phyloP scores from a whole-genome alignment of 257 asterid species.

The Solanum chiquidenum region DNA sequence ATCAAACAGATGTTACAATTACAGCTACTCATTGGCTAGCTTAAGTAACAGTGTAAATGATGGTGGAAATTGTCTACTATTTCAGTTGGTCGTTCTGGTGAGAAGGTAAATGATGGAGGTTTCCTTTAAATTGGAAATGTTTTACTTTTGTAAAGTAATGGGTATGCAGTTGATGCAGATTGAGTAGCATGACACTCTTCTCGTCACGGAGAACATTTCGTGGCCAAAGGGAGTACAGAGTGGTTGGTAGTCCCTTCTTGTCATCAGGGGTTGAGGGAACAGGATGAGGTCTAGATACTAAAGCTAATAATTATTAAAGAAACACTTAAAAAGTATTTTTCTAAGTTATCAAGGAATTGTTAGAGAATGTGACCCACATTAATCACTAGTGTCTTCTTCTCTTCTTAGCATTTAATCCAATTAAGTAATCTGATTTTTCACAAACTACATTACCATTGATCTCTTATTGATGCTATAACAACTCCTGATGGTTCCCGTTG shows the following conservation, averaged over 20 bases:
- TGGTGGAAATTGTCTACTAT: not conserved
- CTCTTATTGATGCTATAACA: not conserved
- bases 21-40: not conserved
- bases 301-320: not conserved
- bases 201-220: not conserved
- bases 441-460: not conserved
- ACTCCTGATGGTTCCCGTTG: not conserved
- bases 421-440: not conserved
- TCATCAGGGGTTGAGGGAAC: not conserved
- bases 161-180: not conserved
- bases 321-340: not conserved
- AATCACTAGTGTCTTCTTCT: not conserved
- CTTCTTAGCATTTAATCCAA: not conserved
- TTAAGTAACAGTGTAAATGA: not conserved
- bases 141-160: not conserved
- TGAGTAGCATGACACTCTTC: not conserved
- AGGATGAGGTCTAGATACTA: not conserved
- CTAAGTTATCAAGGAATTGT: not conserved
- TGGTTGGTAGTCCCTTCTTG: not conserved
- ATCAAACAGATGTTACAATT: not conserved
- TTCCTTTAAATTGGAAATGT: not conserved
- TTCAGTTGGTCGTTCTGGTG: not conserved
- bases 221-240: not conserved
- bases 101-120: not conserved
- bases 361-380: not conserved